Percentiles rank a stretch among this genome's conserved stretches.
phyloP scores from a whole-genome alignment of 2,329 filamentous ascomycete genomes.

The Thyridium curvatum region DNA sequence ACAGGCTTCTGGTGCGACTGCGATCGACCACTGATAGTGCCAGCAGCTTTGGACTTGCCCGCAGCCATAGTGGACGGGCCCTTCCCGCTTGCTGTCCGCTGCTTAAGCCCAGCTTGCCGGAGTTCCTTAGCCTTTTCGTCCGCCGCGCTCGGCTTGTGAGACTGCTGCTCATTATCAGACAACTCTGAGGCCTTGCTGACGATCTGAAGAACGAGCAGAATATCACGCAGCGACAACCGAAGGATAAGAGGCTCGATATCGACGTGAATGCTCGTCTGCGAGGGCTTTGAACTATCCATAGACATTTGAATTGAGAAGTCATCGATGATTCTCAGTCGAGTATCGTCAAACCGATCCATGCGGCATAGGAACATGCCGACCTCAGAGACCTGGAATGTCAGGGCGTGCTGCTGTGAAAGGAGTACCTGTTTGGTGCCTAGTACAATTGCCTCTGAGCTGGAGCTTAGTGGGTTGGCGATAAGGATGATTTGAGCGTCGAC shows the following conservation, averaged over 20 bases:
- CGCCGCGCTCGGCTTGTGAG: slow-evolving; percentile 30
- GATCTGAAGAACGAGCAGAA: slow-evolving; percentile 88
- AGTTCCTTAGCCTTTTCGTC: slow-evolving; percentile 52
- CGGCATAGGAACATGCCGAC: slow-evolving; percentile 97
- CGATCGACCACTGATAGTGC: slow-evolving; percentile 4
- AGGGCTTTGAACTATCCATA: slow-evolving; percentile 62
- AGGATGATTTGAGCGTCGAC: slow-evolving; percentile 95
- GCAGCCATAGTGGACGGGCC: slow-evolving; percentile 43
- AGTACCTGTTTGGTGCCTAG: slow-evolving; percentile 90
- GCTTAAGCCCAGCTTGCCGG: slow-evolving; percentile 40
- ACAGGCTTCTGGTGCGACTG: slow-evolving; percentile 10
- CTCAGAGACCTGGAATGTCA: slow-evolving; percentile 88
- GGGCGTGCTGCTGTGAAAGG: slow-evolving; percentile 86
- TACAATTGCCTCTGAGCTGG: slow-evolving; percentile 92
- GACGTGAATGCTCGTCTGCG: slow-evolving; percentile 72
- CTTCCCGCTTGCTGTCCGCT: slow-evolving; percentile 50
- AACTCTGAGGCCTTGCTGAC: slow-evolving; percentile 85
- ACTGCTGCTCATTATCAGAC: slow-evolving; percentile 56
- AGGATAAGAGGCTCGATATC: slow-evolving; percentile 89
- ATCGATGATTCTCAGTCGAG: slow-evolving; percentile 84
- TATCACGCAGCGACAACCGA: slow-evolving; percentile 86
- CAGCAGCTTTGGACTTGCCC: slow-evolving; percentile 29
- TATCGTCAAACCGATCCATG: slow-evolving; percentile 96
- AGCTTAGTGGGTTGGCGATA: slow-evolving; percentile 86
- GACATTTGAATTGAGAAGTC: slow-evolving; percentile 91